Percentiles rank a stretch among this genome's conserved stretches.
Conservation (phyloP, 1,284 basidiomycete species). For the Moesziomyces sp. region DNA sequence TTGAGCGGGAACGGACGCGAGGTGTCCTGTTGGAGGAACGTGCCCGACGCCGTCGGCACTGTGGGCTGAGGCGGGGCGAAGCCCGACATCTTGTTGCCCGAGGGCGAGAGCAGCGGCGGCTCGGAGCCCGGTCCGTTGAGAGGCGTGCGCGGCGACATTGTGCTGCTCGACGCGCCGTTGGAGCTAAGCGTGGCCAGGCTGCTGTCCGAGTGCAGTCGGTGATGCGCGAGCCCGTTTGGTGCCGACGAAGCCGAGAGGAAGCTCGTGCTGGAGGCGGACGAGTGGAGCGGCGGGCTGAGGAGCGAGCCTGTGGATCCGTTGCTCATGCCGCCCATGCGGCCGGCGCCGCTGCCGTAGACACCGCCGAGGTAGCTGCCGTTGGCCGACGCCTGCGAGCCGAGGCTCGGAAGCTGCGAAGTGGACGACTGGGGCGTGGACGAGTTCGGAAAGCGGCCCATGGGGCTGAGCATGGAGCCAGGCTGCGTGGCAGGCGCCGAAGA, state of each 20-base stretch:
- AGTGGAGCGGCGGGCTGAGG: slow-evolving; percentile 42
- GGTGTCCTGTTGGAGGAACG: slow-evolving; percentile 35
- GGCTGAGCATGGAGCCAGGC: slow-evolving; percentile 36
- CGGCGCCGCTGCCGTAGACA: slow-evolving; percentile 25
- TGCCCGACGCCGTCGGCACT: slow-evolving; percentile 24
- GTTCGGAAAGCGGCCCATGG: slow-evolving; percentile 31
- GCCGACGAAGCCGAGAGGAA: slow-evolving; percentile 37
- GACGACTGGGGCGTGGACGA: slow-evolving; percentile 28
- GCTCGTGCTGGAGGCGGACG: slow-evolving; percentile 25
- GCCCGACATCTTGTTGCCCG: slow-evolving; percentile 26
- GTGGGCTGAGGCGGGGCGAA: slow-evolving; percentile 41
- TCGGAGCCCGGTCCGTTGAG: slow-evolving; percentile 38
- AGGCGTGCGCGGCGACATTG: slow-evolving; percentile 51
- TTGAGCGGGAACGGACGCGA: slow-evolving; percentile 44
- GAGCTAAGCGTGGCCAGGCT: slow-evolving; percentile 37
- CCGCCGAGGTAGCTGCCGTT: slow-evolving; percentile 36
- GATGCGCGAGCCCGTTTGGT: slow-evolving; percentile 36
- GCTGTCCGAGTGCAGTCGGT: slow-evolving; percentile 49
- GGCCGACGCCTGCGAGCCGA: slow-evolving; percentile 18
- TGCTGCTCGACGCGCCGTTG: slow-evolving; percentile 20
- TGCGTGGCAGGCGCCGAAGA: slow-evolving; percentile 34
- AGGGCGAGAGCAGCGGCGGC: slow-evolving; percentile 36
- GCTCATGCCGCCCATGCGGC: slow-evolving; percentile 12
- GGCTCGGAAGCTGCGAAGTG: slow-evolving; percentile 38
- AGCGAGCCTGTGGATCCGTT: slow-evolving; percentile 28